Evolutionary conservation across 306 rosid species (phyloP).

Genomic region (Prunus mira): DNA sequence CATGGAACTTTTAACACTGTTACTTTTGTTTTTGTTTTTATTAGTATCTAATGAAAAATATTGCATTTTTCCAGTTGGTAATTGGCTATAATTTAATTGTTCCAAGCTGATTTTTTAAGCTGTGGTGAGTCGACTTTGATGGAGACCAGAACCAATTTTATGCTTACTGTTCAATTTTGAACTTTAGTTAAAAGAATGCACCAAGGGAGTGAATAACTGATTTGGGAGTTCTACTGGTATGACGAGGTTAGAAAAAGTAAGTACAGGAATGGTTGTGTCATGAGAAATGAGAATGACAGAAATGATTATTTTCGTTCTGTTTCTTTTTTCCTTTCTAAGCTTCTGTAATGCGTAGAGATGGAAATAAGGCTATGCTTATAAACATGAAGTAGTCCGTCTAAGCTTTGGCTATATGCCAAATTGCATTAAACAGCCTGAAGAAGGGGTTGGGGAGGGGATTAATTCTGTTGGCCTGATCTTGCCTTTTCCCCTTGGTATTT

Average conservation of each 20-base stretch:
- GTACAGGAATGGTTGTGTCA: not conserved
- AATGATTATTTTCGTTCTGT: not conserved
- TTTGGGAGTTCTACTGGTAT: not conserved
- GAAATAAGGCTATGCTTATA: not conserved
- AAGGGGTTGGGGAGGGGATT: not conserved
- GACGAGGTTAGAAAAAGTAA: not conserved
- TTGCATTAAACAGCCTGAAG: too few species aligned
- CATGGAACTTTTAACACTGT: slow-evolving; percentile 14
- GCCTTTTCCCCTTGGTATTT: not conserved
- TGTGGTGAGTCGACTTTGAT: not conserved
- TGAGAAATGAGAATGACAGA: not conserved
- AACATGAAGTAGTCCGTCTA: not conserved
- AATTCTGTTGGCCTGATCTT: not conserved
- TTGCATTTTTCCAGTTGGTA: not conserved
- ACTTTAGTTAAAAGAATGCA: not conserved
- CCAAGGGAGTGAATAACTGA: not conserved
- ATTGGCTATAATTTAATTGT: not conserved
- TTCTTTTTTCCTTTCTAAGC: not conserved
- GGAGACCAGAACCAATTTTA: not conserved
- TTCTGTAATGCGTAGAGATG: not conserved
- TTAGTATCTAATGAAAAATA: not conserved
- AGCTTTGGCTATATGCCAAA: not conserved
- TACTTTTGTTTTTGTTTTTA: not conserved
- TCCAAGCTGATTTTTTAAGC: not conserved
- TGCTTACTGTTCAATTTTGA: not conserved